Base-by-base conservation (phyloP, 495 filamentous ascomycete species). In the Aspergillus bertholletiae region DNA sequence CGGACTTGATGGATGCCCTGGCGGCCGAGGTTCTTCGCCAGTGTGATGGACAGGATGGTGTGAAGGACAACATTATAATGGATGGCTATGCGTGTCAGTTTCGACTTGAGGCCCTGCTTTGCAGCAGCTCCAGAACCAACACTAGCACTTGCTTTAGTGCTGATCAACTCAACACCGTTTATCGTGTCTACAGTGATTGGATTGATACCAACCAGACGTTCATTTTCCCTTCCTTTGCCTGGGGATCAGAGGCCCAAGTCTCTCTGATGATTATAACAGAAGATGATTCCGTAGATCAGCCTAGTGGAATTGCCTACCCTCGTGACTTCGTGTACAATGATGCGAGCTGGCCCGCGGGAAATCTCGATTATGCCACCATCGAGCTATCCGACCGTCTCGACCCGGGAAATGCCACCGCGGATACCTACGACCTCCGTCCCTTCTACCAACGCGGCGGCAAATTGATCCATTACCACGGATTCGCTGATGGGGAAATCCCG, bases 381-480 rank as follows among this genome's bases (percentile, higher is more conserved):
- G 43, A 65, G 17, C 53, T 76, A 15, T 63, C 70, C 7, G 63
- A 68, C 17, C 58, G 60, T 20, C 56, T 72, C 17, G 65, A 71
- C 47, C 64, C 69, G 0, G 69, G 69, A 13, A 60, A 63, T 57
- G 70, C 57, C 57, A 79, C 74, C 5, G 80, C 80, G 0, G 61
- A 74, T 46, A 54, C 76, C 43, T 80, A 73, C 60, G 72, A 81
- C 54, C 62, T 85, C 43, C 60, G 72, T 0, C 54, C 63, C 0
- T 84, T 83, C 64, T 62, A 72, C 13, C 52, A 63, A 7, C 67
- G 67, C 23, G 80, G 80, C 5, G 79, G 78, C 24, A 85, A 84
- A 64, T 66, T 84, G 22, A 48, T 84, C 49, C 62, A 76, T 40
- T 84, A 84, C 61, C 81, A 84, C 54, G 81, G 82, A 0, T 51